Evolutionary conservation across 2,329 filamentous ascomycete genomes (phyloP).

Genomic region (Fusarium xyrophilum): DNA sequence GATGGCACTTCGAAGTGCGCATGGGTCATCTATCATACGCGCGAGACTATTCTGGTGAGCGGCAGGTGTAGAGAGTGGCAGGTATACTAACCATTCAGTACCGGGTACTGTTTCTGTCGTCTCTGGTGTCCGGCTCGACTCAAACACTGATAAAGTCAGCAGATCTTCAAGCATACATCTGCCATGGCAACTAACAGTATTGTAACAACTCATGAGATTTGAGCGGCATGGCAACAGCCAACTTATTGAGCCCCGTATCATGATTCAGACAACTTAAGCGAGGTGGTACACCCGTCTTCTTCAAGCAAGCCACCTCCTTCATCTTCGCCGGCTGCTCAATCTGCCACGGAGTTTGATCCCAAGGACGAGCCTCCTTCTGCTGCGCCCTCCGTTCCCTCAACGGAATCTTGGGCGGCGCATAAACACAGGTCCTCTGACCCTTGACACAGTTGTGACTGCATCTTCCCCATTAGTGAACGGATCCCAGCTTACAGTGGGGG

Average conservation of each 20-base stretch:
- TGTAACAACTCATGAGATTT: constrained; percentile 18
- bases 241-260: constrained; percentile 2
- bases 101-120: background rate
- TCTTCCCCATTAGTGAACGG: background rate
- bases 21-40: background rate
- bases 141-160: background rate
- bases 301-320: background rate
- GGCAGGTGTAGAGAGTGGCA: fast-evolving
- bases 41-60: background rate
- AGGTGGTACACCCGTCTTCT: background rate
- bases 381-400: constrained; percentile 7
- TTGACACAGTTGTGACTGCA: constrained; percentile 1
- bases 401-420: background rate
- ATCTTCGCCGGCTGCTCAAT: background rate
- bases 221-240: constrained; percentile 9
- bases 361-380: constrained; percentile 8
- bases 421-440: background rate
- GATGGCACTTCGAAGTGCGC: background rate
- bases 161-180: fast-evolving
- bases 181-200: background rate
- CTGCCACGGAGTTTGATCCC: constrained; percentile 15
- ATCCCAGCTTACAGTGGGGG: background rate
- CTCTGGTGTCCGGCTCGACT: background rate
- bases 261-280: background rate
- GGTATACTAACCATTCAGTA: background rate